A percentile compares a stretch with the other conserved stretches of the same genome.
These are phyloP conservation scores for Pichia cactophila DNA, from an alignment of 1,139 yeast genomes.

Conservation along the genomic window DNA sequence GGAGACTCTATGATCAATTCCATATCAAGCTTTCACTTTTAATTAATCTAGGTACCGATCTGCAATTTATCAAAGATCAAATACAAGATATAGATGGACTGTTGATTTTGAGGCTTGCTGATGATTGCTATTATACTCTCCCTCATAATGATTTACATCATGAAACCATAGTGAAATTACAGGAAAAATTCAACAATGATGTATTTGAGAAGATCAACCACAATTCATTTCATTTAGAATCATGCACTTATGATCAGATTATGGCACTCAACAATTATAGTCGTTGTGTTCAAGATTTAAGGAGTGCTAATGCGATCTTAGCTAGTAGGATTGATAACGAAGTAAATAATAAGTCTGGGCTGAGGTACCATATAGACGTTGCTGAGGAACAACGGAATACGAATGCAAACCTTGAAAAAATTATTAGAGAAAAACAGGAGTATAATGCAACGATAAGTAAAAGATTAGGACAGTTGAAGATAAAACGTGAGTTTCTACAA, in stretches of 20 bases:
- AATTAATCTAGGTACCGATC: slow-evolving; percentile 26
- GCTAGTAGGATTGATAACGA: slow-evolving; percentile 4
- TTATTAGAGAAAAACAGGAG: neutral
- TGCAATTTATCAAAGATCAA: slow-evolving; percentile 16
- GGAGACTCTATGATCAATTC: slow-evolving; percentile 24
- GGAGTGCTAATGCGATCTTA: slow-evolving; percentile 23
- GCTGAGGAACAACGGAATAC: neutral
- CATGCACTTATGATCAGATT: slow-evolving; percentile 35
- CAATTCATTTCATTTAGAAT: slow-evolving; percentile 11
- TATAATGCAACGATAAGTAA: neutral
- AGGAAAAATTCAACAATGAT: slow-evolving; percentile 1
- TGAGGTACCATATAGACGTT: neutral
- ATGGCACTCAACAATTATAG: slow-evolving; percentile 41
- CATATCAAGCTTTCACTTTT: slow-evolving; percentile 26
- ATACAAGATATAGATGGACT: slow-evolving; percentile 24
- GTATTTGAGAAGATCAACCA: slow-evolving; percentile 2
- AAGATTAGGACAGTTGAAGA: neutral
- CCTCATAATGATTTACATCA: slow-evolving; percentile 12
- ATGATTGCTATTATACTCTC: slow-evolving; percentile 32
- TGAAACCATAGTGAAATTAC: slow-evolving; percentile 11
- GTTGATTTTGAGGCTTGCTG: slow-evolving; percentile 31
- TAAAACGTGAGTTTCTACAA: neutral
- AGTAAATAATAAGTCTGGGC: neutral
- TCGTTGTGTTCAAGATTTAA: slow-evolving; percentile 33
- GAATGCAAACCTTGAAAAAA: neutral